A percentile compares a stretch with the other conserved stretches of the same genome.
Conservation (phyloP, 306 rosid genomes). For the apple (Malus domestica) region DNA sequence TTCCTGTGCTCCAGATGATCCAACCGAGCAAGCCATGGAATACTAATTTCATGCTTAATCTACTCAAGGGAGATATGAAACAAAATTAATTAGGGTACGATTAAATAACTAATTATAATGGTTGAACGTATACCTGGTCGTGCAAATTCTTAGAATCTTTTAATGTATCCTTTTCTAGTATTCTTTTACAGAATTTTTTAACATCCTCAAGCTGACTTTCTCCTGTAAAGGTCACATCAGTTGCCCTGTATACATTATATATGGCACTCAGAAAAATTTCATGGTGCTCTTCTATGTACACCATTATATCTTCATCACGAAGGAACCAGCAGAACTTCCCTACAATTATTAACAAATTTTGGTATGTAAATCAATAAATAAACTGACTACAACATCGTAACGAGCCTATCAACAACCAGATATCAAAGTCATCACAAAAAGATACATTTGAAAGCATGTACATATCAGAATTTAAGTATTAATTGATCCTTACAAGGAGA, state of each 20-base stretch:
- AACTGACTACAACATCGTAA: no score
- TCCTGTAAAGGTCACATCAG: background rate
- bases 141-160: background rate
- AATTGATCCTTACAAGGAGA: background rate
- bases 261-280: background rate
- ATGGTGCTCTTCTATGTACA: background rate
- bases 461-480: no score
- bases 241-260: conserved; percentile 8
- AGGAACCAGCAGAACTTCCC: conserved; percentile 14
- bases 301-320: background rate
- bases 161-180: background rate
- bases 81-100: background rate
- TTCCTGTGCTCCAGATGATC: conserved; percentile 54
- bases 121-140: background rate
- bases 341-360: background rate
- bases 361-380: background rate
- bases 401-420: no score
- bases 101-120: background rate
- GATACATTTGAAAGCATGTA: no score
- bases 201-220: conserved; percentile 8
- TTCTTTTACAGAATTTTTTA: background rate
- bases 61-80: background rate
- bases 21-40: conserved; percentile 49
- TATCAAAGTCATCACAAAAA: no score
- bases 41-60: conserved; percentile 43